These are phyloP conservation scores for Tolypocladium pustulatum DNA, from an alignment of 2,329 filamentous ascomycete species.

Conservation along the genomic window DNA sequence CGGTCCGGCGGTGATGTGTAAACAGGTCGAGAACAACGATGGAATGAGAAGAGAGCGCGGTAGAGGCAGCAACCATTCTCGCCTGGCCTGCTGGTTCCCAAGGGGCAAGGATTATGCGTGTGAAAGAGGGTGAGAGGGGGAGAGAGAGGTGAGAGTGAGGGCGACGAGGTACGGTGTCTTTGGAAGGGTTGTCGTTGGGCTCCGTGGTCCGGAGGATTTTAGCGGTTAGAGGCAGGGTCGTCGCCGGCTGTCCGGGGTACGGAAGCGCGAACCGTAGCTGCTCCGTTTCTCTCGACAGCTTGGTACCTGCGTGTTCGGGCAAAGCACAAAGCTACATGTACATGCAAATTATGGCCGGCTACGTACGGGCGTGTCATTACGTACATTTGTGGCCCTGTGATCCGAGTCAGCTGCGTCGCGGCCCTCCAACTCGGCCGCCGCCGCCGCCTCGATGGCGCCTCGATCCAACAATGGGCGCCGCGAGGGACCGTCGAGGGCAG, in stretches of 20 bases:
- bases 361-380: slow-evolving; percentile 5
- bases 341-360: neutral
- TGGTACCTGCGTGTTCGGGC: neutral
- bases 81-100: neutral
- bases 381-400: slow-evolving; percentile 7
- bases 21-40: slow-evolving; percentile 2
- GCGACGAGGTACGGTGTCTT: neutral
- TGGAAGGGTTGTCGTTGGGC: neutral
- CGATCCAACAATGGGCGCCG: neutral
- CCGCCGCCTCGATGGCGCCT: neutral
- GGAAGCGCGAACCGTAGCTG: neutral
- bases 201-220: neutral
- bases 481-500: neutral
- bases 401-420: slow-evolving; percentile 4
- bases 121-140: neutral
- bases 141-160: neutral
- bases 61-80: slow-evolving; percentile 7
- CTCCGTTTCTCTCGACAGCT: neutral
- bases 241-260: neutral
- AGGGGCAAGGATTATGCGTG: too few relatives aligned
- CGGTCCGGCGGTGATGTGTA: slow-evolving; percentile 2
- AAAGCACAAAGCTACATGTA: neutral
- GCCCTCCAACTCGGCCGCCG: neutral
- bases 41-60: neutral
- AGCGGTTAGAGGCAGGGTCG: neutral